Percentiles rank a stretch among this genome's conserved stretches.
These are phyloP conservation scores for Perkinsela sp. DNA, from an alignment of 208 protist genomes.

Conservation along the genomic window DNA sequence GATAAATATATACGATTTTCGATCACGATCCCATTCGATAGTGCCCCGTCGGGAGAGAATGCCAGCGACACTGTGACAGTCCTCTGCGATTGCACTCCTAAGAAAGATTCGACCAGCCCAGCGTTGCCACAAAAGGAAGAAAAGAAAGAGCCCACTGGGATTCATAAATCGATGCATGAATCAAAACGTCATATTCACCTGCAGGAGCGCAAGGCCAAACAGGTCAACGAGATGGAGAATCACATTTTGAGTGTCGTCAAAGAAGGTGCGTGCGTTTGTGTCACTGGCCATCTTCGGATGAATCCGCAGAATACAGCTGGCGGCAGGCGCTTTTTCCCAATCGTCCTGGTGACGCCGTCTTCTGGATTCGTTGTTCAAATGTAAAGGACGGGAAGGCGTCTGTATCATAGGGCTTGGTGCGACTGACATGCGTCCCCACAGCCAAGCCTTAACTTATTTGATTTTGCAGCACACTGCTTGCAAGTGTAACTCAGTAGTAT, in stretches of 20 bases:
- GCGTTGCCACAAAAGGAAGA: neutral
- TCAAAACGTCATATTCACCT: neutral
- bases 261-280: slow-evolving; percentile 50
- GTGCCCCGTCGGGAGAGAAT: neutral
- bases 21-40: neutral
- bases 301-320: slow-evolving; percentile 53
- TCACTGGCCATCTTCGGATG: slow-evolving; percentile 41
- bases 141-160: no score
- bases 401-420: no score
- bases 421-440: no score
- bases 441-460: no score
- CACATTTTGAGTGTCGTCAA: slow-evolving; percentile 6
- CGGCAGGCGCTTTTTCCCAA: slow-evolving; percentile 58
- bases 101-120: neutral
- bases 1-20: neutral
- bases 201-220: neutral
- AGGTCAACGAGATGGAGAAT: neutral
- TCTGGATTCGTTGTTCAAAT: slow-evolving; percentile 21
- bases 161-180: neutral
- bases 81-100: neutral
- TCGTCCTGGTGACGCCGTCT: slow-evolving; percentile 50
- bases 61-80: neutral
- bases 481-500: no score
- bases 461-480: no score
- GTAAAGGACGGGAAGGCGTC: no score